Evolutionary conservation across 306 rosid species (phyloP).

Genomic region (Arachis hypogaea): DNA sequence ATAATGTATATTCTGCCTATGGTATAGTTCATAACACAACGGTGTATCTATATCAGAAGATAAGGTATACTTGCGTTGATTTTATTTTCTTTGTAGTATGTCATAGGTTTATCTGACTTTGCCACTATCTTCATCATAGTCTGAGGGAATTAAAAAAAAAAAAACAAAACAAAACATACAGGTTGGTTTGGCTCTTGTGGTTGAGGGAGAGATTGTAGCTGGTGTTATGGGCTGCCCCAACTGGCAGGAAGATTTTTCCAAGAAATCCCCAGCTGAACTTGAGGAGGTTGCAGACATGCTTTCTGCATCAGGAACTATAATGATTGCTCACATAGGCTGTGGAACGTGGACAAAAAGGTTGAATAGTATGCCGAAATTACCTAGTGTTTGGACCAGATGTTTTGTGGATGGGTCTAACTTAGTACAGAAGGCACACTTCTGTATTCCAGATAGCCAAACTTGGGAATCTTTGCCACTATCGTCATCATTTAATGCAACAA

Average conservation of each 20-base stretch:
- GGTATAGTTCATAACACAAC: constrained; percentile 10
- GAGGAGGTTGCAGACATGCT: constrained; percentile 41
- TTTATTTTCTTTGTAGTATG: constrained; percentile 13
- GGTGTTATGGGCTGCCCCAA: constrained; percentile 96
- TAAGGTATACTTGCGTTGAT: constrained; percentile 19
- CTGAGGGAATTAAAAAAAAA: constrained; percentile 6
- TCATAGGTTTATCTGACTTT: constrained; percentile 18
- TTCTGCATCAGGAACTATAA: constrained; percentile 61
- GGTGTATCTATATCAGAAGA: neutral
- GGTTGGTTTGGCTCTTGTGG: constrained; percentile 95
- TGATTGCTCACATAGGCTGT: constrained; percentile 80
- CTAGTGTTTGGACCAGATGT: constrained; percentile 69
- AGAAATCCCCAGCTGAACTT: constrained; percentile 43
- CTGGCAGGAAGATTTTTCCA: constrained; percentile 61
- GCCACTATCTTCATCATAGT: constrained; percentile 13
- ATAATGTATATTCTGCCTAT: constrained; percentile 8
- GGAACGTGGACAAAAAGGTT: constrained; percentile 77
- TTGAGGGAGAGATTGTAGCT: constrained; percentile 73
- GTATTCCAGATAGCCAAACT: constrained; percentile 76
- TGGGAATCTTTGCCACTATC: constrained; percentile 82
- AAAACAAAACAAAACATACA: constrained; percentile 32
- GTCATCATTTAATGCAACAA: constrained; percentile 53
- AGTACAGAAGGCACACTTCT: constrained; percentile 62
- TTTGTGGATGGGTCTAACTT: constrained; percentile 57
- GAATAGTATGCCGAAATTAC: constrained; percentile 40